These are phyloP conservation scores for Triticum turgidum DNA, from an alignment of 176 grass and related monocot genomes.

Conservation along the genomic window DNA sequence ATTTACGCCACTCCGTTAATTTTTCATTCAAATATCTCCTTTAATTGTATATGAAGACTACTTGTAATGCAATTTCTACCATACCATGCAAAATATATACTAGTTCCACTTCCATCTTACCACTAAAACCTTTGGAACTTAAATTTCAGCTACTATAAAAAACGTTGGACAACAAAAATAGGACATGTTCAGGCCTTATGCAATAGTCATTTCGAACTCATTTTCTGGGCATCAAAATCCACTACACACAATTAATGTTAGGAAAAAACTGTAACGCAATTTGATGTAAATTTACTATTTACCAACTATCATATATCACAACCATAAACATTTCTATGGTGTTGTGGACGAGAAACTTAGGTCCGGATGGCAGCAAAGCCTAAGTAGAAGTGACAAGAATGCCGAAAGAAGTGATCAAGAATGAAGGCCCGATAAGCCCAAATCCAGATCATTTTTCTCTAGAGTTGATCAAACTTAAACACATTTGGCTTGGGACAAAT, in stretches of 20 bases:
- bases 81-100: neutral
- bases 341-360: neutral
- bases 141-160: neutral
- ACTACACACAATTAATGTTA: neutral
- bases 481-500: no score
- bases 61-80: neutral
- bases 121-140: neutral
- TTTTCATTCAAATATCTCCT: neutral
- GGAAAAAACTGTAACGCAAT: neutral
- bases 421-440: no score
- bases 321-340: neutral
- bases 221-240: no score
- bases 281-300: neutral
- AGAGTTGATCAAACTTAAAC: no score
- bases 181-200: neutral
- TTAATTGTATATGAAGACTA: neutral
- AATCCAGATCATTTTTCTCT: no score
- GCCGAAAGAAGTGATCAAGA: neutral
- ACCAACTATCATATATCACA: no score
- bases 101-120: neutral
- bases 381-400: neutral
- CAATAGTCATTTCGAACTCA: neutral
- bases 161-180: neutral
- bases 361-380: neutral
- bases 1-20: neutral